Conservation (phyloP, 352 stramenopile species). For the Elongisporangium anandrum region DNA sequence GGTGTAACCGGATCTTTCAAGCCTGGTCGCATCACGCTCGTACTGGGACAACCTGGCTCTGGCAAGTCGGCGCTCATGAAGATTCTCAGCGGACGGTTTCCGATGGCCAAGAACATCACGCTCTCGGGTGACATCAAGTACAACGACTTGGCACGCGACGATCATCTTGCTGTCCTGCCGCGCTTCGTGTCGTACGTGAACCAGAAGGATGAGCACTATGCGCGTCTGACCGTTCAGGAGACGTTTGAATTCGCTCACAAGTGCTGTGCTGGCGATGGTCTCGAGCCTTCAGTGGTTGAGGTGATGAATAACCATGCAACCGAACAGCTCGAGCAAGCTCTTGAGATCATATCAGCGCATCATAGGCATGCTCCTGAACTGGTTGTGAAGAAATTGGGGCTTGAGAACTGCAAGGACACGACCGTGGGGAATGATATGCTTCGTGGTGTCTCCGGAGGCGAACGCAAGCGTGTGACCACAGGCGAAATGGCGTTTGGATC, state of each 20-base stretch:
- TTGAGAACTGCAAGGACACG: slow-evolving; percentile 21
- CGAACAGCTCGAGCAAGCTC: slow-evolving; percentile 11
- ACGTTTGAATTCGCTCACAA: slow-evolving; percentile 88
- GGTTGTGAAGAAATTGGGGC: slow-evolving; percentile 20
- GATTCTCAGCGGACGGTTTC: slow-evolving; percentile 17
- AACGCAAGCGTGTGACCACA: slow-evolving; percentile 90
- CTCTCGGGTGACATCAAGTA: slow-evolving; percentile 19
- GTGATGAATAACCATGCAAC: slow-evolving; percentile 9
- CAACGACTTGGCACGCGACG: slow-evolving; percentile 16
- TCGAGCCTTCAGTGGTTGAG: slow-evolving; percentile 26
- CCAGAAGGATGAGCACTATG: slow-evolving; percentile 46
- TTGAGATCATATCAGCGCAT: slow-evolving; percentile 8
- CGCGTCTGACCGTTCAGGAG: slow-evolving; percentile 38
- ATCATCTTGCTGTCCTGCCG: slow-evolving; percentile 11
- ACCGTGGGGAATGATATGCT: slow-evolving; percentile 35
- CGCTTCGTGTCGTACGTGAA: slow-evolving; percentile 28
- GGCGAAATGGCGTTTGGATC: slow-evolving; percentile 83
- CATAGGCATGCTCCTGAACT: slow-evolving; percentile 9
- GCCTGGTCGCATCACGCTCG: slow-evolving; percentile 49
- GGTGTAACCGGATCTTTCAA: slow-evolving; percentile 37
- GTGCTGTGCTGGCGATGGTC: slow-evolving; percentile 32
- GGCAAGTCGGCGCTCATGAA: slow-evolving; percentile 33
- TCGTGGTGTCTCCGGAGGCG: slow-evolving; percentile 72
- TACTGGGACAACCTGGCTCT: slow-evolving; percentile 35
- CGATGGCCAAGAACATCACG: slow-evolving; percentile 16